A percentile compares a stretch with the other conserved stretches of the same genome.
phyloP scores from a whole-genome alignment of 2,329 filamentous ascomycete species.

The Chalaropsis thielavioides region DNA sequence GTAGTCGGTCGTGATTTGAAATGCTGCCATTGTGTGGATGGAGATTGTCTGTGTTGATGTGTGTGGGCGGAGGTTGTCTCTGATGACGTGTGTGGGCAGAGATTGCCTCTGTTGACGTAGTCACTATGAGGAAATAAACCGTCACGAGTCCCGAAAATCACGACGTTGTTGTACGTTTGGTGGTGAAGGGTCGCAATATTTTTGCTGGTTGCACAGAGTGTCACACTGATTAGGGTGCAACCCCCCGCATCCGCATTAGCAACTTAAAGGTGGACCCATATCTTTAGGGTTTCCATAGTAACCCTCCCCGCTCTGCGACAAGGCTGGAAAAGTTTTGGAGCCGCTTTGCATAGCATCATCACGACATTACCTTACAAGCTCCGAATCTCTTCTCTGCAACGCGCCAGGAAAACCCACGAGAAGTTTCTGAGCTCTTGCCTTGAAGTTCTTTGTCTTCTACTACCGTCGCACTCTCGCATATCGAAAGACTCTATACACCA shows the following conservation, averaged over 20 bases:
- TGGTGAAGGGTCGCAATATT: background rate
- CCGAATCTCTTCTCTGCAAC: background rate
- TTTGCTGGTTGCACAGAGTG: constrained; percentile 16
- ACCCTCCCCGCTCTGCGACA: background rate
- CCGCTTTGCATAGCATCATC: background rate
- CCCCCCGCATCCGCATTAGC: background rate
- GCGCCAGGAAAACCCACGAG: background rate
- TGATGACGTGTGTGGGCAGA: background rate
- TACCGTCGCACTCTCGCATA: background rate
- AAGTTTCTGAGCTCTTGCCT: background rate
- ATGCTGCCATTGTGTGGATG: constrained; percentile 20
- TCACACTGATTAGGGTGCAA: background rate
- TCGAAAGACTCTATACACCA: constrained; percentile 21
- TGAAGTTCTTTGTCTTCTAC: background rate
- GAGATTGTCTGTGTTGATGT: no score
- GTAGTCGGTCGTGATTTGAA: constrained; percentile 32
- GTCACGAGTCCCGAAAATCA: background rate
- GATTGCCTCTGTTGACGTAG: no score
- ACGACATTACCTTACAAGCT: background rate
- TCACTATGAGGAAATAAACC: background rate
- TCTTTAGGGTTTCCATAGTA: background rate
- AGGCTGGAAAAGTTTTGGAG: constrained; percentile 17
- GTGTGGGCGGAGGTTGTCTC: background rate
- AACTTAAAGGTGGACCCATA: background rate
- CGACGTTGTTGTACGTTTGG: background rate